phyloP scores from a whole-genome alignment of 129 eudicot genomes.

The Flaveria bidentis region DNA sequence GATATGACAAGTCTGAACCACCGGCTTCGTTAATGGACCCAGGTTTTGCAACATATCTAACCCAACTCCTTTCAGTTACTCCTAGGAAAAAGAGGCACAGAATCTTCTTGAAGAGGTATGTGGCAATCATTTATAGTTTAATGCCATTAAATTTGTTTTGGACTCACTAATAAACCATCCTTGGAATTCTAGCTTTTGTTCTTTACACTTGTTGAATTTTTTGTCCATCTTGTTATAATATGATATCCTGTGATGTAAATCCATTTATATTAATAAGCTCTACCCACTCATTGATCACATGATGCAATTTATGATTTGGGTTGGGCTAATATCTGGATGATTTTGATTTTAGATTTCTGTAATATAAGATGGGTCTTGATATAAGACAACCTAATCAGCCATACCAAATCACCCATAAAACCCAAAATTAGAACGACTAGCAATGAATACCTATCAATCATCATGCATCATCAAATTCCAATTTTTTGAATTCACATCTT shows the following conservation, averaged over 20 bases:
- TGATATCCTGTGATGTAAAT: background rate
- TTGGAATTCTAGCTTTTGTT: background rate
- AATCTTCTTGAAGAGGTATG: constrained; percentile 74
- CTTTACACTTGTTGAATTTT: constrained; percentile 4
- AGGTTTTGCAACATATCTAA: constrained; percentile 68
- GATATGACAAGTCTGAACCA: constrained; percentile 74
- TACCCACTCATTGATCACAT: background rate
- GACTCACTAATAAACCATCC: constrained; percentile 7
- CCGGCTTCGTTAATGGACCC: constrained; percentile 88
- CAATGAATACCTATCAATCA: background rate
- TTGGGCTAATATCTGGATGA: background rate
- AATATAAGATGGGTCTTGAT: background rate
- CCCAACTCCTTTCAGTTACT: constrained; percentile 60
- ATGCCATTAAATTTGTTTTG: constrained; percentile 19
- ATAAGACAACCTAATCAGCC: constrained; percentile 3
- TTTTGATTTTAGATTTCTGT: constrained; percentile 2
- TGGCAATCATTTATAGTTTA: constrained; percentile 8
- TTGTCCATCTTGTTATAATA: constrained; percentile 6
- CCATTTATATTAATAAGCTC: background rate
- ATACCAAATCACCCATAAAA: background rate
- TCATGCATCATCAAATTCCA: background rate
- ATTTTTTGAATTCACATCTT: background rate
- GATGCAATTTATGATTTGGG: background rate
- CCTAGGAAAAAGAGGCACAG: constrained; percentile 57
- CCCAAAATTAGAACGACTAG: background rate